Evolutionary conservation across 1,139 yeast genomes (phyloP).

Genomic region (Komagataea norvegica): DNA sequence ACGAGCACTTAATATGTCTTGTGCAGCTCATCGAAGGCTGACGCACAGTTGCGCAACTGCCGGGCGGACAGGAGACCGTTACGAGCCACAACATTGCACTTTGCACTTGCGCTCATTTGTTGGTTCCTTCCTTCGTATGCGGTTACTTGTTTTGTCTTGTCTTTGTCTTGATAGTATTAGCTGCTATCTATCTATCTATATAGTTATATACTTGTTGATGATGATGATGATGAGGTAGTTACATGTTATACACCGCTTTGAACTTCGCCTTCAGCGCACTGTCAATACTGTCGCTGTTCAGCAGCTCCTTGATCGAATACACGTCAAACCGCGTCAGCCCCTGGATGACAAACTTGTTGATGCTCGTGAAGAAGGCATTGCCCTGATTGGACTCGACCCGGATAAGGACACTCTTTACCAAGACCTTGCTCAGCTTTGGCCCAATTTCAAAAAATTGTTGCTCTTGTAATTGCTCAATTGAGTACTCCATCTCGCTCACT

Average conservation of each 20-base stretch:
- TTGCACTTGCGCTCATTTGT: too few relatives aligned
- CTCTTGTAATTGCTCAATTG: constrained; percentile 15
- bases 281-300: constrained; percentile 18
- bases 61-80: too few relatives aligned
- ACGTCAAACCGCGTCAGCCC: constrained; percentile 35
- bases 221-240: too few relatives aligned
- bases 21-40: too few relatives aligned
- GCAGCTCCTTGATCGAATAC: constrained; percentile 24
- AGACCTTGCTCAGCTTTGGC: constrained; percentile 27
- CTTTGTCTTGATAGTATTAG: too few relatives aligned
- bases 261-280: constrained; percentile 14
- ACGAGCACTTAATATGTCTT: too few relatives aligned
- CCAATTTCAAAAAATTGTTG: constrained; percentile 30
- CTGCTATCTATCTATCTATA: too few relatives aligned
- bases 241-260: constrained; percentile 1
- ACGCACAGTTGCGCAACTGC: too few relatives aligned
- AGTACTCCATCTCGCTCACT: constrained; percentile 26
- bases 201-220: not conserved
- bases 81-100: too few relatives aligned
- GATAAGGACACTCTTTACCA: constrained; percentile 30
- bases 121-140: too few relatives aligned
- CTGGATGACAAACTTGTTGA: constrained; percentile 31
- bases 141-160: too few relatives aligned
- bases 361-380: constrained; percentile 29
- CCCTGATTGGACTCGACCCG: constrained; percentile 32